Conservation (phyloP, 2,329 filamentous ascomycete genomes). For the Colletotrichum euphorbiae region DNA sequence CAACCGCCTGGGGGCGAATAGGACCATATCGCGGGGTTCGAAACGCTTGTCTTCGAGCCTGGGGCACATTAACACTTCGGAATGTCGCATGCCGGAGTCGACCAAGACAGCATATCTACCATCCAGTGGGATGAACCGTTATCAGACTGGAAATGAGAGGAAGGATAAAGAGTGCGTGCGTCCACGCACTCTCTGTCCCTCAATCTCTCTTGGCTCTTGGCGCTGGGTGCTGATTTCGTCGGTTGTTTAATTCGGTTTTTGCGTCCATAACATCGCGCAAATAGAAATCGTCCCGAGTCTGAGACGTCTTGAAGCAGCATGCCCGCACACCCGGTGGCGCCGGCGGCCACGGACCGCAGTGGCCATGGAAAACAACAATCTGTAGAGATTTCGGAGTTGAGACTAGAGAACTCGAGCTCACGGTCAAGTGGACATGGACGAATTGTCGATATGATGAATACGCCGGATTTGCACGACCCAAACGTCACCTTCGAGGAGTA, state of each 20-base stretch:
- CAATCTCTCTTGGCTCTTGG: not conserved
- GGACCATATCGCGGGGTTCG: conserved; percentile 8
- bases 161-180: not conserved
- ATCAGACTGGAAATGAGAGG: not conserved
- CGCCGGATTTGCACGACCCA: conserved; percentile 40
- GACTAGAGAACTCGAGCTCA: not conserved
- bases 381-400: not conserved
- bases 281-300: conserved; percentile 28
- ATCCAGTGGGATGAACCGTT: not conserved
- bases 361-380: not conserved
- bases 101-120: too few species aligned
- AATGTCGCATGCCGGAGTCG: not conserved
- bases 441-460: conserved; percentile 1
- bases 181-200: too few species aligned
- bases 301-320: conserved; percentile 23
- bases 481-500: conserved; percentile 45
- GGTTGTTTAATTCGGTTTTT: not conserved
- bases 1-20: not conserved
- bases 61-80: not conserved
- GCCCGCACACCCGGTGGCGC: conserved; percentile 7
- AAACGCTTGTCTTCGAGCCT: not conserved
- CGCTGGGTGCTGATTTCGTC: not conserved
- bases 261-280: not conserved
- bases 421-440: not conserved
- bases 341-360: conserved; percentile 22